A percentile compares a stretch with the other conserved stretches of the same genome.
Conservation (phyloP, 192 early-diverging fungal species). For the Coemansia biformis region DNA sequence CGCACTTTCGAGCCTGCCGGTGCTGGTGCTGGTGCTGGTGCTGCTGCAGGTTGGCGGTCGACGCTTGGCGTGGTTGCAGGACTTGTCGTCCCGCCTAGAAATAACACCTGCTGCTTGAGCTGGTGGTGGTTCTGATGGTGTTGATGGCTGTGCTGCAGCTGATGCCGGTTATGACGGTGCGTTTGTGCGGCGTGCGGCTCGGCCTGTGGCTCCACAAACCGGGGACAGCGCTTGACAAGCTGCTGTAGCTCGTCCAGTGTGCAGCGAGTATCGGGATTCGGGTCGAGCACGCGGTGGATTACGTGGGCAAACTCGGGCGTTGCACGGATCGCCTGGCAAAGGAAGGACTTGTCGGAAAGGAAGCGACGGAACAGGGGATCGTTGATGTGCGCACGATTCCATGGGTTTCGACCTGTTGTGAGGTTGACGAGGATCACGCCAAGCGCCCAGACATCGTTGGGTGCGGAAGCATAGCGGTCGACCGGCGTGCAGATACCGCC, state of each 20-base stretch:
- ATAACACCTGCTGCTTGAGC: background rate
- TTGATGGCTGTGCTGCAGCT: too few species aligned
- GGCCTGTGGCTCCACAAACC: slow-evolving; percentile 25
- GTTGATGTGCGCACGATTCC: slow-evolving; percentile 62
- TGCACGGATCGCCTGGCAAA: slow-evolving; percentile 62
- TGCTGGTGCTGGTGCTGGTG: too few species aligned
- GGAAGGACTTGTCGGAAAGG: slow-evolving; percentile 55
- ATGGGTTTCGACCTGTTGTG: slow-evolving; percentile 76
- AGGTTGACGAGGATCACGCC: slow-evolving; percentile 89
- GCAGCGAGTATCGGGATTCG: slow-evolving; percentile 59
- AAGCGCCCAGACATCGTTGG: slow-evolving; percentile 85
- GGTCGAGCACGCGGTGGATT: slow-evolving; percentile 65
- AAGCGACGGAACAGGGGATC: slow-evolving; percentile 78
- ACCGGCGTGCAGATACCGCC: slow-evolving; percentile 54
- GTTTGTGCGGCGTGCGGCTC: too few species aligned
- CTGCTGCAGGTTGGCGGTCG: too few species aligned
- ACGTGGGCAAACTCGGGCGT: slow-evolving; percentile 65
- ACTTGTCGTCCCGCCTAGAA: too few species aligned
- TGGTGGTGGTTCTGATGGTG: background rate
- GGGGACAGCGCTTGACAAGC: slow-evolving; percentile 36
- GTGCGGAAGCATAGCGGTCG: slow-evolving; percentile 58
- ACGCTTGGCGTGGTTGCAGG: too few species aligned
- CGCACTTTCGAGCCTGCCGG: too few species aligned
- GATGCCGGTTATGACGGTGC: too few species aligned
- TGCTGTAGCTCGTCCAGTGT: slow-evolving; percentile 42